Evolutionary conservation across 306 rosid species (phyloP), one percentile per base, ranked within the genome.

Genomic region (Pyrus betulifolia): DNA sequence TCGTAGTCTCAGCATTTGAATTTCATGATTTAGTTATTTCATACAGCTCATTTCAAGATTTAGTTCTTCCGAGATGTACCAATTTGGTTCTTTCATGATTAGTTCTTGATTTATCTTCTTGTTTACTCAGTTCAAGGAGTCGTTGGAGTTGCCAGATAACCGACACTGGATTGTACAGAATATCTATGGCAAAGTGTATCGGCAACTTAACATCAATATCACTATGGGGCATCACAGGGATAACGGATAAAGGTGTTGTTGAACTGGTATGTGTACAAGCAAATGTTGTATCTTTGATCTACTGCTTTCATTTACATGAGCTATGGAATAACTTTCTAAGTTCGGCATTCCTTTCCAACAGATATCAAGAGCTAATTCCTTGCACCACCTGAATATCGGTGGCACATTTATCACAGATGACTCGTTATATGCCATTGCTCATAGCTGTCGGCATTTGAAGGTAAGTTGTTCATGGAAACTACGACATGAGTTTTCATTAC

Each of bases 391-490:
- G 81, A 90, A 96, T 74, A 87, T 96, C 44, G 98, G 99, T 21
- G 98, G 98, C 33, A 96, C 97, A 31, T 96, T 92, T 76, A 91
- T 96, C 81, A 96, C 98, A 18, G 98, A 96, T 80, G 87, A 91
- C 75, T 89, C 97, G 31, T 83, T 95, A 22, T 81, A 78, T 79
- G 97, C 85, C 67, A 83, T 90, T 21, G 92, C 97, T 59, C 79
- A 71, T 78, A 87, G 80, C 74, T 93, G 99, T 72, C 96, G 94
- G 52, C 86, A 87, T 61, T 81, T 95, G 67, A 86, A 92, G 97
- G 99, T 88, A 73, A 82, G 67, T 46, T 19, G 74, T 86, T 67
- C 8, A 8, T 12, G 21, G 72, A 51, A 70, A 58, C 44, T 81
- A 70, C 35, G 64, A 22, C 17, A 52, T 40, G 61, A 42, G 62